These are phyloP conservation scores for Pythium insidiosum DNA, from an alignment of 352 stramenopile species.

Conservation along the genomic window DNA sequence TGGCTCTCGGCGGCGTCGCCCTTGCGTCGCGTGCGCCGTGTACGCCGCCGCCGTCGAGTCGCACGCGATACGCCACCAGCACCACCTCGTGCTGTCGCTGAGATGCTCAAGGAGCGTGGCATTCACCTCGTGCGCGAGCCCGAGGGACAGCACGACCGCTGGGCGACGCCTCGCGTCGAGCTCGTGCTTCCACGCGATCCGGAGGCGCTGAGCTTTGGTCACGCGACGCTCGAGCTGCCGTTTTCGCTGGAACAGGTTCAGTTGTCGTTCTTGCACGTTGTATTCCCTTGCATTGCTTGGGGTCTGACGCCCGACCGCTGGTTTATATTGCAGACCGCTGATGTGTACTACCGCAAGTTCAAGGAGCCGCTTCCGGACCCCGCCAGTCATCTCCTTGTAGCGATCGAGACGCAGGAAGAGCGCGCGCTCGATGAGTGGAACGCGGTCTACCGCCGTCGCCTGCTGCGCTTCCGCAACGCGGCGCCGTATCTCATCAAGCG, in stretches of 20 bases:
- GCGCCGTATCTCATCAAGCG: constrained; percentile 70
- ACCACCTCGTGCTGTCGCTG: too few species aligned
- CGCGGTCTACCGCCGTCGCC: constrained; percentile 49
- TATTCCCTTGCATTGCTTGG: too few species aligned
- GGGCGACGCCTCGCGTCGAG: constrained; percentile 22
- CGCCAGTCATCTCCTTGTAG: constrained; percentile 35
- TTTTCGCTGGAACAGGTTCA: constrained; percentile 58
- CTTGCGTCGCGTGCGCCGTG: constrained; percentile 10
- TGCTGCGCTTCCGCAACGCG: constrained; percentile 66
- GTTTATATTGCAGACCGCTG: constrained; percentile 27
- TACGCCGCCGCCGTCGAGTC: not conserved
- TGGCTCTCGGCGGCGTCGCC: constrained; percentile 18
- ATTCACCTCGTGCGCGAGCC: constrained; percentile 31
- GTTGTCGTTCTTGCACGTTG: too few species aligned
- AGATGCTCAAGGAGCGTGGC: constrained; percentile 12
- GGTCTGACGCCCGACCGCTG: too few species aligned
- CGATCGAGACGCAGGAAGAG: constrained; percentile 37
- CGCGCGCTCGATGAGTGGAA: constrained; percentile 39
- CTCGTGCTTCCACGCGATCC: constrained; percentile 28
- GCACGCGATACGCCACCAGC: too few species aligned
- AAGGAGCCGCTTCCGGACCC: constrained; percentile 66
- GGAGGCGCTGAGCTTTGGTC: constrained; percentile 37
- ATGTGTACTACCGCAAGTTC: constrained; percentile 79
- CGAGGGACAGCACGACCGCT: constrained; percentile 3
- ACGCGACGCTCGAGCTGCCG: constrained; percentile 31